Base-by-base conservation (phyloP, 78 protist species). In the Monocercomonoides exilis region DNA sequence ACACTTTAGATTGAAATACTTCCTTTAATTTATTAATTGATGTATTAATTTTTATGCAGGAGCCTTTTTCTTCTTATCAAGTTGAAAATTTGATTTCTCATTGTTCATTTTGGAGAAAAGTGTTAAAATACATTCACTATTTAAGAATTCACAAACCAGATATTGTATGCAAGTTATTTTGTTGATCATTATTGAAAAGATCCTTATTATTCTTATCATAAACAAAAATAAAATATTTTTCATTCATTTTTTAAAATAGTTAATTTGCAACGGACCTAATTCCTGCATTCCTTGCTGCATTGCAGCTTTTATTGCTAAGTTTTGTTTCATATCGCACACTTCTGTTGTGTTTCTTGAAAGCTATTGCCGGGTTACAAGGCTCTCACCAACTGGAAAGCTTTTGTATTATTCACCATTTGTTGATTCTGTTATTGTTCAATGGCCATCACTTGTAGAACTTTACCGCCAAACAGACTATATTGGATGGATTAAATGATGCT, bases 341-440 rank as follows among this genome's bases (percentile, higher is more conserved):
- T 54, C 70, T 54, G 70, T 80, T 11, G 11, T 80, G 33, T 80
- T 80, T 11, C 6, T 80, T 11, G 84, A 80, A 80, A 80, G 84
- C 84, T 80, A 32, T 11, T 80, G 84, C 84, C 41, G 84, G 11
- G 84, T 80, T 43, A 80, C 41, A 80, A 29, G 44, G 33, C 11
- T 80, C 33, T 80, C 84, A 43, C 45, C 11, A 6, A 80, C 84
- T 29, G 84, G 84, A 80, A 80, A 43, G 11, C 45, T 80, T 43
- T 11, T 80, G 41, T 80, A 80, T 11, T 54, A 54, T 54, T 29
- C 70, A 54, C 84, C 84, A 6, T 32, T 80, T 80, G 84, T 11
- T 80, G 84, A 80, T 80, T 6, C 33, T 43, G 21, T 80, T 11
- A 21, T 80, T 21, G 84, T 80, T 80, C 84, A 80, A 80, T 80